Conservation (phyloP, 768 basidiomycete genomes). For the Lentinus tigrinus region DNA sequence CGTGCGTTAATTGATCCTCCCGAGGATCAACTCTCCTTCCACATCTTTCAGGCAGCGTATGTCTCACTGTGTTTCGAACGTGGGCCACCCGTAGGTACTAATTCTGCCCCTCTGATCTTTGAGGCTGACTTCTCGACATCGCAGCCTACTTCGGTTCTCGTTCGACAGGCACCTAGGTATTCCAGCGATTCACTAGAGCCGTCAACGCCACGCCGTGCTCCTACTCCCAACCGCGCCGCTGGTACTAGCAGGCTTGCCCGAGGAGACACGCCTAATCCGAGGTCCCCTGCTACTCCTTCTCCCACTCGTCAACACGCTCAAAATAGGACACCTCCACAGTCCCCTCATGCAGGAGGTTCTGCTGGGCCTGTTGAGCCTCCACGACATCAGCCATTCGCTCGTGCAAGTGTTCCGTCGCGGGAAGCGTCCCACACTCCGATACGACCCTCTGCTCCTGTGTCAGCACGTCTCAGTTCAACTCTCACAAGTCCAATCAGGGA, state of each 20-base stretch:
- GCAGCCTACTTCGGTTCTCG: not conserved
- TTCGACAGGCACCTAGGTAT: not conserved
- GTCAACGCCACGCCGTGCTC: not conserved
- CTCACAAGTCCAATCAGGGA: too few species aligned
- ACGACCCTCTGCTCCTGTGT: too few species aligned
- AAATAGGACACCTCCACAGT: too few species aligned
- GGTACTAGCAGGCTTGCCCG: not conserved
- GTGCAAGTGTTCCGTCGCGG: too few species aligned
- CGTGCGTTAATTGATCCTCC: slow-evolving; percentile 38
- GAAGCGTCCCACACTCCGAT: too few species aligned
- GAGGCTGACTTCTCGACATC: not conserved
- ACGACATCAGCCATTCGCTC: too few species aligned
- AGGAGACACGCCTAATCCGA: too few species aligned
- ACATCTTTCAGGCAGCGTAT: slow-evolving; percentile 43
- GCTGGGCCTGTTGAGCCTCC: too few species aligned
- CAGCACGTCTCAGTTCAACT: not conserved
- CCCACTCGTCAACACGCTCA: too few species aligned
- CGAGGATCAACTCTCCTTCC: slow-evolving; percentile 46
- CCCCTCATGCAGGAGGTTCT: too few species aligned
- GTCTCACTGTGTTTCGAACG: slow-evolving; percentile 34
- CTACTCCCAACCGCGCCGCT: not conserved
- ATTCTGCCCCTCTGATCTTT: not conserved
- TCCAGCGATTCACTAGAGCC: not conserved
- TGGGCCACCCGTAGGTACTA: slow-evolving; percentile 25
- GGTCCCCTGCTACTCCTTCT: too few species aligned